Base-by-base conservation (phyloP, 352 stramenopile genomes). In the Globisporangium polare region DNA sequence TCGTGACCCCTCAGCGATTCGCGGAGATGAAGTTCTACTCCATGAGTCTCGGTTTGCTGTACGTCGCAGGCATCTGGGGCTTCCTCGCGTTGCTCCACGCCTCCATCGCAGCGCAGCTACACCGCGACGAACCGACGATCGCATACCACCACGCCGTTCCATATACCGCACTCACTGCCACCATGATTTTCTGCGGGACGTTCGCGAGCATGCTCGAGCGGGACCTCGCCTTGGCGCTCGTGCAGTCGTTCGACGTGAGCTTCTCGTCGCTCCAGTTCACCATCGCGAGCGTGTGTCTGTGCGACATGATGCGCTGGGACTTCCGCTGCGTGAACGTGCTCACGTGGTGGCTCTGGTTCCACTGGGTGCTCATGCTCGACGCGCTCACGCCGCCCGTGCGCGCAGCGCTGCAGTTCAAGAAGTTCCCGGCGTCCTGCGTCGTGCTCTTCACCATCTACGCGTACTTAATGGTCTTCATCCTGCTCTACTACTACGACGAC, bases 301-400 rank as follows among this genome's bases (percentile, higher is more conserved):
- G 71, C 15, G 71, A 74, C 54, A 31, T 81, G 50, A 55, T 71
- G 20, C n/a, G 45, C 0, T 88, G 78, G 73, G 60, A 74, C 33
- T 5, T 31, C 9, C 54, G 69, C 12, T 69, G 57, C 24, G 41
- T 86, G 35, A 69, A 69, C 18, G 35, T 86, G 20, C 8, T 75
- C 15, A 60, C 73, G 6, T 86, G 77, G 73, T 65, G 60, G 63
- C 33, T 81, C 22, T 85, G 79, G 75, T 79, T 84, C 37, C 74
- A 82, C 41, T 86, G 63, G 49, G 2, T 81, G 9, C 61, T 88
- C 6, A 60, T 70, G 7, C 53, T 86, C 12, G 79, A 86, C 45
- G 74, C 77, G 20, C 39, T 86, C 29, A 83, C 71, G 5, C 77
- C 75, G 2, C 56, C 62, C 24, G 27, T 75, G 13, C 66, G 67